These are phyloP conservation scores for Panaeolus cyanescens DNA, from an alignment of 768 basidiomycete species.

Conservation along the genomic window DNA sequence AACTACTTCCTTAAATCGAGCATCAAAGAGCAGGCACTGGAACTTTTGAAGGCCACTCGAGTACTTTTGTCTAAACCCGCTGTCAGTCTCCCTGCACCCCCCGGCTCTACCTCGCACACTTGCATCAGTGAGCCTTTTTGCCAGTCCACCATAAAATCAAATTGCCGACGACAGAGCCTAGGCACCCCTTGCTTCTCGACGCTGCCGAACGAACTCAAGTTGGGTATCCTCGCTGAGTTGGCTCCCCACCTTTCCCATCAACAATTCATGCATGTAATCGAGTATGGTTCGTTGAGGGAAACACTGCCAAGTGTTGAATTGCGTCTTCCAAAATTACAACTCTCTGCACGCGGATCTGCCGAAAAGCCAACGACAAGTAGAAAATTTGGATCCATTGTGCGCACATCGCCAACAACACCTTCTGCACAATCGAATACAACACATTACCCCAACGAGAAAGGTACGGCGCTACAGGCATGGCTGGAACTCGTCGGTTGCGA, in stretches of 20 bases:
- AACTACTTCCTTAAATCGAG: slow-evolving; percentile 13
- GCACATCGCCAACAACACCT: neutral
- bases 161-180: neutral
- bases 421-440: neutral
- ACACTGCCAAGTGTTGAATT: slow-evolving; percentile 16
- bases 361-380: neutral
- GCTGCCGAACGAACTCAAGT: slow-evolving; percentile 20
- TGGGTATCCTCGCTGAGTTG: slow-evolving; percentile 15
- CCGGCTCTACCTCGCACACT: neutral
- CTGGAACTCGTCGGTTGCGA: slow-evolving; percentile 2
- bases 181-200: neutral
- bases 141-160: neutral
- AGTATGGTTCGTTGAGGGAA: slow-evolving; percentile 12
- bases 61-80: slow-evolving; percentile 10
- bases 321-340: slow-evolving; percentile 6
- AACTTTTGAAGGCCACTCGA: slow-evolving; percentile 16
- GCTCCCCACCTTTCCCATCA: slow-evolving; percentile 14
- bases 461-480: neutral
- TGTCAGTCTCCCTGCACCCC: neutral
- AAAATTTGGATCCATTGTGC: neutral
- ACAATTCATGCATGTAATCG: slow-evolving; percentile 18
- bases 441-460: neutral
- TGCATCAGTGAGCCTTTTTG: slow-evolving; percentile 6
- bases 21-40: slow-evolving; percentile 11
- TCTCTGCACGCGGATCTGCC: slow-evolving; percentile 1